phyloP scores from a whole-genome alignment of 352 stramenopile species.

The Pythium phragmitis region DNA sequence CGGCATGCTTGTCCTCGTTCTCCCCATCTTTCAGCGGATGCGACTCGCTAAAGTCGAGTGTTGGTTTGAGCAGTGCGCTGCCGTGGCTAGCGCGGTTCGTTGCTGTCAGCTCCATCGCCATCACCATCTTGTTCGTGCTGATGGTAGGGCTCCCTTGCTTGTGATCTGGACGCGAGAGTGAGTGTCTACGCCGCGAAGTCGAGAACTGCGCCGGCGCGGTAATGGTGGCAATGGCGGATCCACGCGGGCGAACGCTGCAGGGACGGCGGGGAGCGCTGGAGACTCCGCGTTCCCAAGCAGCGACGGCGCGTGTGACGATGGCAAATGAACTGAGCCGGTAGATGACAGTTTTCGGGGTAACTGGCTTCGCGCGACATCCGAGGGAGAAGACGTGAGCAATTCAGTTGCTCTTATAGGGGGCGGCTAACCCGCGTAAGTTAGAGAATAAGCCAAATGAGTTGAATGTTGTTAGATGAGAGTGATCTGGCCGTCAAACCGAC shows the following conservation, averaged over 20 bases:
- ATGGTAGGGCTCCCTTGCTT: not conserved
- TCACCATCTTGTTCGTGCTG: conserved; percentile 1
- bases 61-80: conserved; percentile 2
- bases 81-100: not conserved
- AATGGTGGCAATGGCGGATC: not conserved
- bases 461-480: conserved; percentile 6
- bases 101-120: not conserved
- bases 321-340: not conserved
- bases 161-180: not conserved
- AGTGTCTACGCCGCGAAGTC: conserved; percentile 7
- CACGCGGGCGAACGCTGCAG: not conserved
- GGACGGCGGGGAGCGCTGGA: not conserved
- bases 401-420: conserved; percentile 4
- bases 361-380: conserved; percentile 21
- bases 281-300: not conserved
- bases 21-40: conserved; percentile 6
- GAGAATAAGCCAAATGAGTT: not conserved
- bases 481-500: conserved; percentile 18
- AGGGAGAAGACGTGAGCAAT: not conserved
- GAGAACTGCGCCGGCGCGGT: conserved; percentile 1
- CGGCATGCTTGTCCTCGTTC: conserved; percentile 17
- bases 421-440: not conserved
- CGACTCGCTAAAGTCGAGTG: conserved; percentile 3
- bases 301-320: not conserved
- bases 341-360: not conserved